Base-by-base conservation (phyloP, 2,329 filamentous ascomycete species). In the Myriangium duriaei region DNA sequence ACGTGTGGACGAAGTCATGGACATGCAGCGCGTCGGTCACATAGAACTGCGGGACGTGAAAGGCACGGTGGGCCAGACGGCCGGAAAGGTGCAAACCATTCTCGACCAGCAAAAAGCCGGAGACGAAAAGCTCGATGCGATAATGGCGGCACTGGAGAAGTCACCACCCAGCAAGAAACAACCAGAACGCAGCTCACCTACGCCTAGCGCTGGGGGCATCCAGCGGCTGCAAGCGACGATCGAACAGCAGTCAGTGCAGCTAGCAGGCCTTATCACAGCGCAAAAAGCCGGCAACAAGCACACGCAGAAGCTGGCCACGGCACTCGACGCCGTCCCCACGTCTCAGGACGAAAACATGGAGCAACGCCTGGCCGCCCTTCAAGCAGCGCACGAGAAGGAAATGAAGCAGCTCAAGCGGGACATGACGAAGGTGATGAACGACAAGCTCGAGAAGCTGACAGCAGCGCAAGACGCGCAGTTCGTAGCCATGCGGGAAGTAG, bases 71-170 rank as follows among this genome's bases (percentile, higher is more conserved):
- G 40, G 12, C 32, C 39, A 19, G 30, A 42, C 15, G 24, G 34
- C 21, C 34, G 39, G 16, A 26, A 36, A 21, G 24, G 42, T 47
- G 31, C 33, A 32, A 15, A 45, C 42, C 10, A 39, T 50, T 10
- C 41, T 44, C 4, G 44, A 48, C 14, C 34, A 36, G 13, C 44
- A 45, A 14, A 28, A 43, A 30, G 39, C 41, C 19, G 41, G 43
- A n/a, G 36, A 39, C 30, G 18, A 17, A 6, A 39, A 39, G 15
- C 30, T 39, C 9, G 36, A 39, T 14, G 11, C 28, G 4, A 39
- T 39, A n/a, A 39, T 39, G 30, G 19, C 36, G 10, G 32, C 36
- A 9, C 30, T 39, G 15, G 36, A 39, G 9, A 11, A 32, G 7
- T 19, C 29, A 1, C 29, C 34, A 10, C 15, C 18, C 14, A 33